These are phyloP conservation scores for Citrullus amarus DNA, from an alignment of 306 rosid species.

Conservation along the genomic window DNA sequence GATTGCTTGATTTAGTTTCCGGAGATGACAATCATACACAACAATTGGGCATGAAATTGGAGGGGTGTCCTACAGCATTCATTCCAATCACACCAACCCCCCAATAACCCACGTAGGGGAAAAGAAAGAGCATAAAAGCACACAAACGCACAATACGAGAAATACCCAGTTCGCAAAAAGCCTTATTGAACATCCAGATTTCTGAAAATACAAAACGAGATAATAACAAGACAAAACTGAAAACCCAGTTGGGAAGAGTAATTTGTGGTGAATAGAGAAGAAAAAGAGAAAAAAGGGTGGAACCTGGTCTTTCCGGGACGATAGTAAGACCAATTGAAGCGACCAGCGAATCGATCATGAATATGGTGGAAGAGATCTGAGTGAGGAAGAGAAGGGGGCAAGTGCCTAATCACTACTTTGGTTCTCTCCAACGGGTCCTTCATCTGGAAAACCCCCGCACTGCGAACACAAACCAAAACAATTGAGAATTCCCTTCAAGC, in stretches of 20 bases:
- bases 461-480: neutral
- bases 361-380: conserved; percentile 74
- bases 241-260: neutral
- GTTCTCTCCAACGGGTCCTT: conserved; percentile 52
- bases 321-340: conserved; percentile 55
- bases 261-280: neutral
- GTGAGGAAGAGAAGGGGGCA: conserved; percentile 79
- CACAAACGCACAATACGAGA: neutral
- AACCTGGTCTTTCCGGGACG: conserved; percentile 73
- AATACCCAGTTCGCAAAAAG: neutral
- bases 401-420: conserved; percentile 73
- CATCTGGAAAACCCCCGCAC: conserved; percentile 29
- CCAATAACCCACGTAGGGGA: neutral
- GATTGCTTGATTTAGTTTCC: neutral
- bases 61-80: neutral
- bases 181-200: neutral
- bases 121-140: neutral
- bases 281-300: neutral
- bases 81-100: neutral
- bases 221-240: neutral
- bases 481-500: neutral
- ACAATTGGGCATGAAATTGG: neutral
- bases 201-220: neutral
- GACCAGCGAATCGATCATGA: conserved; percentile 48
- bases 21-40: neutral